Evolutionary conservation across 208 protist species (phyloP), one percentile per base, ranked within the genome.

Genomic region (Tritrichomonas musculus): DNA sequence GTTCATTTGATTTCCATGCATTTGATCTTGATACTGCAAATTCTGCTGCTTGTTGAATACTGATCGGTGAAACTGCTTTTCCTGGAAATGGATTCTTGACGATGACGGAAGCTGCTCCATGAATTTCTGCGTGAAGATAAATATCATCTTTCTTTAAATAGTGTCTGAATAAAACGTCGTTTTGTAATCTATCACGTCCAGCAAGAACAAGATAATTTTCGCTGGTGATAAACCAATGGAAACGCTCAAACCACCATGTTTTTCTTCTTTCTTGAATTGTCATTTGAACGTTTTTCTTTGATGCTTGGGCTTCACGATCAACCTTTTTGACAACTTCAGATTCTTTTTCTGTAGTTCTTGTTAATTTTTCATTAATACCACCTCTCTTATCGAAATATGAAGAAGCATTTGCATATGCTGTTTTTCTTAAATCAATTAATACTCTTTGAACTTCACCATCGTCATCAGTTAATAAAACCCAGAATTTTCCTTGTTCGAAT

Each of bases 101-200:
- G 30, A 88, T 88, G 20, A 88, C 77, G 39, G 47, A 60, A 47
- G 77, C 77, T 39, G 77, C 77, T 9, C 77, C 77, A 47, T 88
- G 77, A 88, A 88, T 88, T 60, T 88, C 77, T 2, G 77, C 77
- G 30, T 88, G 77, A 14, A 88, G 17, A 20, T 88, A 88, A 57
- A 88, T 88, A 88, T 88, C 77, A 57, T 88, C 77, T 57, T 88
- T 88, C 47, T 88, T 88, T 1, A 88, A 39, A 50, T 88, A 88
- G 30, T 88, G 77, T 13, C 0, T 49, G 25, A 88, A 25, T 1
- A 88, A 17, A 57, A 88, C 77, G 39, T 88, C 77, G 39, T 88
- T 88, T 49, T 88, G 77, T 0, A 20, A 5, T 39, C 44, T 88
- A 36, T 88, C 77, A 0, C 77, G 0, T 17, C 77, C 77, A n/a